Base-by-base conservation (phyloP, 1,284 basidiomycete genomes). In the Melampsora larici-populina region DNA sequence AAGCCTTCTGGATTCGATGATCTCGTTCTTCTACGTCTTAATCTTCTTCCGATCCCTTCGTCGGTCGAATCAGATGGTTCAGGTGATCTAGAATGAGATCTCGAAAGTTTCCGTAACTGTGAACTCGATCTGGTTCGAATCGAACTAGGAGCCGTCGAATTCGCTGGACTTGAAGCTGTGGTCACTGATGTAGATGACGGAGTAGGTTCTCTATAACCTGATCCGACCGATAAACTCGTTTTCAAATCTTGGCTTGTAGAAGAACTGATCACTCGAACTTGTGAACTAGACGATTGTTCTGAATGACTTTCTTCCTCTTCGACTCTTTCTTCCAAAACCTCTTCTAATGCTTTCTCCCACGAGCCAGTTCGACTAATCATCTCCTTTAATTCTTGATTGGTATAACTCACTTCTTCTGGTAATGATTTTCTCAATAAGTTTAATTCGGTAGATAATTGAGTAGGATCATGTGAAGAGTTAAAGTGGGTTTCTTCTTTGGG, bases 281-380 rank as follows among this genome's bases (percentile, higher is more conserved):
- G 4, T 55, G 51, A 26, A 26, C 24, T 18, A 5, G 51, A 55
- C 13, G 24, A 26, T n/a, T n/a, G n/a, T 55, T 55, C 21, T 4
- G 36, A 36, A 4, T 36, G 36, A 36, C 36, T 36, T 36, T 36
- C 36, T 36, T 36, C 5, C 3, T 36, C 36, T 36, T 9, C 36
- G 5, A 36, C 3, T 36, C 36, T 9, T 33, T 29, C 24, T 18
- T 63, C 62, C 18, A 63, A 63, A 18, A 63, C 26, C 17, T 15
- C 62, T 63, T 63, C 62, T 33, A 63, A 63, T 21, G 21, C 62
- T 26, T 63, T 63, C 26, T 63, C 62, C 62, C 62, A 63, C 7
- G 62, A 63, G 4, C 31, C 24, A 63, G 2, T 15, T 33, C 26
- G 62, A 29, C 7, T 33, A 26, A 63, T 63, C 31, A 63, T 21